These are phyloP conservation scores for Salvia sclarea DNA, from an alignment of 305 asterid species.

Conservation along the genomic window DNA sequence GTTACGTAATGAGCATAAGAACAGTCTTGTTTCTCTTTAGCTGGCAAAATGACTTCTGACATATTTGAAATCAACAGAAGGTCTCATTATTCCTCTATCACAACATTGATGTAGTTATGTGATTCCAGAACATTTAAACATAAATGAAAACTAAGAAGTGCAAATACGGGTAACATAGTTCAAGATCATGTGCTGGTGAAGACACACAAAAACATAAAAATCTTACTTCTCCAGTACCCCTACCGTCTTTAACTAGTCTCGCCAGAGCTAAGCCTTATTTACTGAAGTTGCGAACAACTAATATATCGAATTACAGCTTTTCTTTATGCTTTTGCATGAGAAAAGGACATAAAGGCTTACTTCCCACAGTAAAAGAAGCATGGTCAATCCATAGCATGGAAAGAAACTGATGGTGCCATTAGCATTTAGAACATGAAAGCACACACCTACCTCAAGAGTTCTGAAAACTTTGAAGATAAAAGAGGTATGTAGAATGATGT, in stretches of 20 bases:
- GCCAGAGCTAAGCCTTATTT: not conserved
- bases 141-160: not conserved
- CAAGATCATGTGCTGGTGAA: constrained; percentile 8
- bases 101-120: not conserved
- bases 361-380: not conserved
- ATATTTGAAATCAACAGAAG: not conserved
- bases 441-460: constrained; percentile 4
- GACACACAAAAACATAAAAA: not conserved
- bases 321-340: not conserved
- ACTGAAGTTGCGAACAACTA: constrained; percentile 11
- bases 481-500: constrained; percentile 14
- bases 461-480: not conserved
- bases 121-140: not conserved
- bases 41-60: not conserved
- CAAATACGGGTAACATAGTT: not conserved
- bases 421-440: not conserved
- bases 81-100: constrained; percentile 16
- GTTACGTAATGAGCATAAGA: constrained; percentile 7
- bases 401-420: constrained; percentile 8
- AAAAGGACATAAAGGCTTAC: not conserved
- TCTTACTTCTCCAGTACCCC: constrained; percentile 4
- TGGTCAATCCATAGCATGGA: not conserved
- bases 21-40: constrained; percentile 11
- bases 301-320: not conserved
- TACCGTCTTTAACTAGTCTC: not conserved